Evolutionary conservation across 805 yeast genomes (phyloP).

Genomic region (Myxozyma neotropica): DNA sequence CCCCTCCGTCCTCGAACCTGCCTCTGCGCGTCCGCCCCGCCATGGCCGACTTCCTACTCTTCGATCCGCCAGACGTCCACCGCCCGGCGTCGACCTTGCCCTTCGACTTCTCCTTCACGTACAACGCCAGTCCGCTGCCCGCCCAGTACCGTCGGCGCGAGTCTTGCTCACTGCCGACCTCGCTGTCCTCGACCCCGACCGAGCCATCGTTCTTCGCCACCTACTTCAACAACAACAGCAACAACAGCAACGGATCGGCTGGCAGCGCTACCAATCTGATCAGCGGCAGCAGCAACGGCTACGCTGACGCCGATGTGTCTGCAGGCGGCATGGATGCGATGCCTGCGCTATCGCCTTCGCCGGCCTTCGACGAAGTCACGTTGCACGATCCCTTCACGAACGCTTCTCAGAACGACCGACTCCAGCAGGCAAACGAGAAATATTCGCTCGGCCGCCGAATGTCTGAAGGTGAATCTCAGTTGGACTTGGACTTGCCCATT

Average conservation of each 20-base stretch:
- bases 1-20: not conserved
- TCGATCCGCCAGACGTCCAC: constrained; percentile 24
- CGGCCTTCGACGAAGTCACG: constrained; percentile 9
- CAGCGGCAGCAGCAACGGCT: not conserved
- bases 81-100: constrained; percentile 28
- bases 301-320: not conserved
- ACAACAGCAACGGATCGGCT: too few species aligned
- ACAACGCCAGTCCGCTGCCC: not conserved
- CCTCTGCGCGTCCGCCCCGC: too few species aligned
- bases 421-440: not conserved
- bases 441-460: constrained; percentile 27
- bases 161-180: constrained; percentile 31
- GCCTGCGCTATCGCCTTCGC: constrained; percentile 20
- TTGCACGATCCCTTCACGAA: constrained; percentile 14
- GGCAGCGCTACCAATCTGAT: not conserved
- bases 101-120: constrained; percentile 10
- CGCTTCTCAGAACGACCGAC: not conserved
- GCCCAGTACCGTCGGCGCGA: constrained; percentile 26
- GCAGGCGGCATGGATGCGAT: constrained; percentile 3
- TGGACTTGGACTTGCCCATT: not conserved
- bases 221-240: constrained; percentile 7
- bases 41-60: constrained; percentile 33
- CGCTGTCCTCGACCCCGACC: constrained; percentile 31
- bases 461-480: constrained; percentile 28
- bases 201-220: constrained; percentile 26